Conservation (phyloP, 2,329 filamentous ascomycete genomes). For the Iodosphaeria phyllophila region DNA sequence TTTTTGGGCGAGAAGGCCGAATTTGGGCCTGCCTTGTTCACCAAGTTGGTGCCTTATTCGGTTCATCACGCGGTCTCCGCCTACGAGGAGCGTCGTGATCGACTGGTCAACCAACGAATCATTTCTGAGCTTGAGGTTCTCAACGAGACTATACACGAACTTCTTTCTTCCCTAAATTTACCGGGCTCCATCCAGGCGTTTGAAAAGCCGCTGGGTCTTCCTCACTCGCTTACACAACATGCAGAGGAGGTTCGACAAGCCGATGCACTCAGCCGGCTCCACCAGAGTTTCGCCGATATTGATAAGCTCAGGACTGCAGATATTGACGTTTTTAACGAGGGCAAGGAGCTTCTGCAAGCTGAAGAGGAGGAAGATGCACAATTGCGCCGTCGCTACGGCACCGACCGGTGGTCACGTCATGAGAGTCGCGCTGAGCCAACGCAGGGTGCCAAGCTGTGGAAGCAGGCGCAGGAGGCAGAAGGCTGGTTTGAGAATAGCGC, state of each 20-base stretch:
- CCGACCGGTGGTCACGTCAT: constrained; percentile 62
- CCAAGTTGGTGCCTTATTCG: constrained; percentile 83
- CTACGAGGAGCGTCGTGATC: constrained; percentile 78
- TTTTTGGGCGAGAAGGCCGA: constrained; percentile 64
- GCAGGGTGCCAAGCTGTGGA: constrained; percentile 49
- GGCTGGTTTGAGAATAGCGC: constrained; percentile 58
- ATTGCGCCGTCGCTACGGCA: constrained; percentile 63
- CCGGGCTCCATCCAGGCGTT: constrained; percentile 86
- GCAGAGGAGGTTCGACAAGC: constrained; percentile 88
- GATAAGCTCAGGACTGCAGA: constrained; percentile 76
- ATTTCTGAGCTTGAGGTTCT: constrained; percentile 69
- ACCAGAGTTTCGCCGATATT: constrained; percentile 70
- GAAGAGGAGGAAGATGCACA: constrained; percentile 74
- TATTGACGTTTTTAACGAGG: constrained; percentile 63
- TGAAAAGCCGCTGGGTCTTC: constrained; percentile 83
- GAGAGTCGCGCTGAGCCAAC: constrained; percentile 48
- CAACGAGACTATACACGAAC: constrained; percentile 60
- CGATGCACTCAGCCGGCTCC: constrained; percentile 61
- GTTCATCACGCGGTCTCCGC: constrained; percentile 92
- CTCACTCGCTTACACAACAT: constrained; percentile 69
- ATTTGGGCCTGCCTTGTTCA: constrained; percentile 72
- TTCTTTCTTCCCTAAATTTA: constrained; percentile 66
- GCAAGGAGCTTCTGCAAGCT: constrained; percentile 53
- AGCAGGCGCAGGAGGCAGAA: constrained; percentile 59
- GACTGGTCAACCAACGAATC: constrained; percentile 76